Conservation (phyloP, 1,139 yeast species). For the Sugiyamaella paludigena region DNA sequence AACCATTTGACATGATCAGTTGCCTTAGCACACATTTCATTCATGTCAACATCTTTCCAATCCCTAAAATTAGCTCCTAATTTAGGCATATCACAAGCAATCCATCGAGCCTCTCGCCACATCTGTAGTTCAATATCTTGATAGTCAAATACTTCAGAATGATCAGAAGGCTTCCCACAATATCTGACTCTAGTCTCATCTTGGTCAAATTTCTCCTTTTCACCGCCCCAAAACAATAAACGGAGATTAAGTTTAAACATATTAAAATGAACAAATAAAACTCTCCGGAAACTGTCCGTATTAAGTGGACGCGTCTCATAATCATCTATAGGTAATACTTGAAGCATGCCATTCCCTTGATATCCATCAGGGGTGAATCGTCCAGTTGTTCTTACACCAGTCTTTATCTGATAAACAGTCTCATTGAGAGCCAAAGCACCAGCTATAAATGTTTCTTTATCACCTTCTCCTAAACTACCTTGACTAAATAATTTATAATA, state of each 20-base stretch:
- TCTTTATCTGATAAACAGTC: slow-evolving; percentile 63
- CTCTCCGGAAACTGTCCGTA: slow-evolving; percentile 25
- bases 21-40: slow-evolving; percentile 30
- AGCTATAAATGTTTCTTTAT: slow-evolving; percentile 81
- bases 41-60: slow-evolving; percentile 46
- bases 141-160: slow-evolving; percentile 31
- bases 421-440: slow-evolving; percentile 63
- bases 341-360: slow-evolving; percentile 70
- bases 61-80: slow-evolving; percentile 42
- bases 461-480: slow-evolving; percentile 88
- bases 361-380: slow-evolving; percentile 30
- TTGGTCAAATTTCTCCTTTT: slow-evolving; percentile 36
- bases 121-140: slow-evolving; percentile 59
- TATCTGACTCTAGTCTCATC: slow-evolving; percentile 50
- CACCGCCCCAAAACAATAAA: slow-evolving; percentile 19
- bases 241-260: slow-evolving; percentile 62
- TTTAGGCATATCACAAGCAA: slow-evolving; percentile 50
- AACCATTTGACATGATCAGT: slow-evolving; percentile 35
- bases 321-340: slow-evolving; percentile 63
- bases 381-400: slow-evolving; percentile 49
- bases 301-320: slow-evolving; percentile 36
- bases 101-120: slow-evolving; percentile 58
- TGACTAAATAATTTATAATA: slow-evolving; percentile 81
- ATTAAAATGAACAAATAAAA: slow-evolving; percentile 59
- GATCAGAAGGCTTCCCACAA: slow-evolving; percentile 55